These are phyloP conservation scores for Nannizzia gypsea DNA, from an alignment of 2,329 filamentous ascomycete species.

Conservation along the genomic window DNA sequence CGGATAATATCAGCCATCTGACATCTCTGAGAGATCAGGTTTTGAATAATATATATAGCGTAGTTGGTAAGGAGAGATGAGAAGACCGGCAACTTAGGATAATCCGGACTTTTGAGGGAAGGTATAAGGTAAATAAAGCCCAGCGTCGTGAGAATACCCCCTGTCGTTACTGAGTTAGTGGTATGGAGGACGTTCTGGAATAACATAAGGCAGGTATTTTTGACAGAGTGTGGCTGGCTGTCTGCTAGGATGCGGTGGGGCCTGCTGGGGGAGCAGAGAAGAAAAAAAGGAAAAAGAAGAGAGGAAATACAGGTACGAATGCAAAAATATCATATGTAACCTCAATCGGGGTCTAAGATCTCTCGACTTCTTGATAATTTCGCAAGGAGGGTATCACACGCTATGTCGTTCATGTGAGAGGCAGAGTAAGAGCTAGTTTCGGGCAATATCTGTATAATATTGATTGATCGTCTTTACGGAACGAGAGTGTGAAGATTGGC, in stretches of 20 bases:
- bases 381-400: neutral
- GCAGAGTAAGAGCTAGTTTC: neutral
- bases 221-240: neutral
- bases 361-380: neutral
- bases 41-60: neutral
- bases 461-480: neutral
- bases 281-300: neutral
- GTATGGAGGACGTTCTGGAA: neutral
- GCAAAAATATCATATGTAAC: neutral
- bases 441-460: neutral
- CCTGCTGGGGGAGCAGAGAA: neutral
- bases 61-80: neutral
- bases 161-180: neutral
- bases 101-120: neutral
- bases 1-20: neutral
- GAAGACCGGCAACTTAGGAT: neutral
- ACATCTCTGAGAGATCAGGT: neutral
- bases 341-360: neutral
- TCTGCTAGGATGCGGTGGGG: neutral
- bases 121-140: neutral
- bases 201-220: conserved; percentile 1
- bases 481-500: neutral
- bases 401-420: too few species aligned
- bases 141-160: neutral
- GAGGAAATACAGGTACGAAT: neutral